Conservation (phyloP, 202 grass and related monocot genomes). For the Carex sylvatica region DNA sequence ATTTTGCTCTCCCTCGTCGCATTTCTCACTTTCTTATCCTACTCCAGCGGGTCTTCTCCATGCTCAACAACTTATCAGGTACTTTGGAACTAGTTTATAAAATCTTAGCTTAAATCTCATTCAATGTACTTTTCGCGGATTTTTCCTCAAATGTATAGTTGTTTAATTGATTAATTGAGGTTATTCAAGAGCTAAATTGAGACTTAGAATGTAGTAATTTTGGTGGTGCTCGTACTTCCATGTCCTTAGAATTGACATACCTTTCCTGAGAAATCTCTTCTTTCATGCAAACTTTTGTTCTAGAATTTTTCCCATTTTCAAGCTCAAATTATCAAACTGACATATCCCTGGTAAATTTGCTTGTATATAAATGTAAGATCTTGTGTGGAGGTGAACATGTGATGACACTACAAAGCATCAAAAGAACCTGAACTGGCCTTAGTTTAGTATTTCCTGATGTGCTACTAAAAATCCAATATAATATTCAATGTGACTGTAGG, state of each 20-base stretch:
- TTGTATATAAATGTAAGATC: background rate
- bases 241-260: background rate
- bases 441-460: background rate
- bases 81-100: background rate
- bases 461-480: background rate
- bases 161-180: background rate
- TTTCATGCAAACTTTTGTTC: background rate
- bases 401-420: background rate
- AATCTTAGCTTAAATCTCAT: background rate
- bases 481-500: background rate
- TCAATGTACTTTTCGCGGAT: background rate
- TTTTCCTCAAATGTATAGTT: background rate
- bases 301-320: background rate
- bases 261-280: background rate
- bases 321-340: background rate
- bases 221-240: background rate
- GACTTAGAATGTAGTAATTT: background rate
- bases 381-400: background rate
- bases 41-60: slow-evolving; percentile 20
- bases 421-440: background rate
- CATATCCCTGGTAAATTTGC: background rate
- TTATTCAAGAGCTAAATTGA: background rate
- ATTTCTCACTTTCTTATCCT: slow-evolving; percentile 26
- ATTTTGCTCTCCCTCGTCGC: background rate
- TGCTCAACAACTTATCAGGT: background rate